These are phyloP conservation scores for Yamadazyma buinensis DNA, from an alignment of 1,139 yeast genomes.

Conservation along the genomic window DNA sequence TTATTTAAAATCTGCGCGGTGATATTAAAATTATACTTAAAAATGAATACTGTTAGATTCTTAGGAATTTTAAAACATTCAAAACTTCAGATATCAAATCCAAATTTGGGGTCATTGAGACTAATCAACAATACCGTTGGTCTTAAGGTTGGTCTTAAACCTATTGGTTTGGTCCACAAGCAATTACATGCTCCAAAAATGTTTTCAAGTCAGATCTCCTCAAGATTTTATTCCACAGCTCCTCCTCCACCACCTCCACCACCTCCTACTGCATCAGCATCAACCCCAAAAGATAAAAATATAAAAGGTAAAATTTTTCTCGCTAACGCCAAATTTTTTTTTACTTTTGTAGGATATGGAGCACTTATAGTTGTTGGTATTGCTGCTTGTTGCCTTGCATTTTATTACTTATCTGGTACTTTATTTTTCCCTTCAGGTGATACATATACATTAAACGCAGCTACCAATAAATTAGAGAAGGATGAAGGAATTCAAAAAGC, in stretches of 20 bases:
- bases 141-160: too few relatives aligned
- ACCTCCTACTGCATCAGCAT: slow-evolving; percentile 42
- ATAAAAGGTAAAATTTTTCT: slow-evolving; percentile 37
- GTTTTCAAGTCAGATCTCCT: too few relatives aligned
- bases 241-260: slow-evolving; percentile 21
- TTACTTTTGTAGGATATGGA: too few relatives aligned
- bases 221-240: slow-evolving; percentile 14
- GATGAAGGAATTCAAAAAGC: slow-evolving; percentile 58
- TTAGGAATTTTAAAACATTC: slow-evolving; percentile 1
- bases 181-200: too few relatives aligned
- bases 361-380: too few relatives aligned
- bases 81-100: neutral
- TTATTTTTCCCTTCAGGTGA: slow-evolving; percentile 87
- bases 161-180: too few relatives aligned
- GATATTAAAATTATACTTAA: too few relatives aligned
- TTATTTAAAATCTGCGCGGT: too few relatives aligned
- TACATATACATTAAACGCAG: slow-evolving; percentile 83
- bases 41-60: slow-evolving; percentile 4
- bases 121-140: neutral
- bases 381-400: too few relatives aligned
- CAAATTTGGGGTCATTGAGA: too few relatives aligned
- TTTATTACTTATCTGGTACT: too few relatives aligned
- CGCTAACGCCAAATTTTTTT: too few relatives aligned
- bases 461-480: slow-evolving; percentile 70
- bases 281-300: slow-evolving; percentile 35